A percentile compares a stretch with the other conserved stretches of the same genome.
Conservation (phyloP, 441 rosid species). For the Theobroma grandiflorum region DNA sequence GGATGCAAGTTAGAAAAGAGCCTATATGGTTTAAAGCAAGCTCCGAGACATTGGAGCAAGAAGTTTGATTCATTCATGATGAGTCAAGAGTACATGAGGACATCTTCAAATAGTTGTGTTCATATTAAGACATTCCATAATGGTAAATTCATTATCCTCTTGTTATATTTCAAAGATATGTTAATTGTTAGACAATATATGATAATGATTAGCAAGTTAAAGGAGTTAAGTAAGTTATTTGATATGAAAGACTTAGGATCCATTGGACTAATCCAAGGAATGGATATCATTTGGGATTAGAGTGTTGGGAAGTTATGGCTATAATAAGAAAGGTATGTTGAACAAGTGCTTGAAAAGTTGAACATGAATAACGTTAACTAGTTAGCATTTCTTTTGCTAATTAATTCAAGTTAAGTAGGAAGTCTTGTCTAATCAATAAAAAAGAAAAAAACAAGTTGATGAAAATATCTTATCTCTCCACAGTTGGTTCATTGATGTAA, state of each 20-base stretch:
- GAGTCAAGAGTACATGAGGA: neutral
- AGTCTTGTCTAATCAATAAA: neutral
- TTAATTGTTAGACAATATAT: neutral
- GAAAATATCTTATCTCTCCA: neutral
- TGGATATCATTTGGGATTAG: neutral
- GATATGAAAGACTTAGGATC: neutral
- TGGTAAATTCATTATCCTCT: neutral
- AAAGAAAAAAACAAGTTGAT: neutral
- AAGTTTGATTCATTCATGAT: too few relatives aligned
- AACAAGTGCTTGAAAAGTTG: neutral
- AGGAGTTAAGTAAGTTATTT: conserved; percentile 6
- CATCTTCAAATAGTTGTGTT: neutral
- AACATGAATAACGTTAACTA: neutral
- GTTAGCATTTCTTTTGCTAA: neutral
- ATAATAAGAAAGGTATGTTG: neutral
- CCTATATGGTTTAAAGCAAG: neutral
- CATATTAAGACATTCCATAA: neutral
- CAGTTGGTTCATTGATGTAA: neutral
- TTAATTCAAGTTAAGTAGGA: neutral
- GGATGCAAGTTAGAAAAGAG: too few relatives aligned
- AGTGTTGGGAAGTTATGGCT: neutral
- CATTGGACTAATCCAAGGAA: too few relatives aligned
- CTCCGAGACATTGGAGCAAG: neutral
- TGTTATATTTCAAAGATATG: too few relatives aligned
- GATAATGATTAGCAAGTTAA: neutral